A percentile compares a stretch with the other conserved stretches of the same genome.
Conservation (phyloP, 345 rosid species). For the Garcia nutans region DNA sequence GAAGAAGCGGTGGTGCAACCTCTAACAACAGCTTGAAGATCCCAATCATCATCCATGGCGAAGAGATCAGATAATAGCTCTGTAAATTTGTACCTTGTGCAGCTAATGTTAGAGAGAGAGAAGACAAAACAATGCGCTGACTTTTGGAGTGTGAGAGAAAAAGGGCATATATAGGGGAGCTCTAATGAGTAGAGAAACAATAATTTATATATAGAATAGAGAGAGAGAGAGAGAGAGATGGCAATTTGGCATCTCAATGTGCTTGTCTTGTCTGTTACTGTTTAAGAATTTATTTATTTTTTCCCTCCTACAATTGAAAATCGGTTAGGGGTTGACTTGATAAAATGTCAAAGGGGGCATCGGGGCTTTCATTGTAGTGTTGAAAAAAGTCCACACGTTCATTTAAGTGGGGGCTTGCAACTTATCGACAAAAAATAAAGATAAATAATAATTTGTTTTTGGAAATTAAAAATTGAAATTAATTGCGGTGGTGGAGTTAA, state of each 20-base stretch:
- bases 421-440: conserved; percentile 38
- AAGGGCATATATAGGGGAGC: conserved; percentile 16
- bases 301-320: conserved; percentile 27
- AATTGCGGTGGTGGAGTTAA: conserved; percentile 26
- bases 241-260: conserved; percentile 53
- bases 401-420: conserved; percentile 16
- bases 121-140: conserved; percentile 65
- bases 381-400: conserved; percentile 17
- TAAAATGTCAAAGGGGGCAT: conserved; percentile 45
- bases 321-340: conserved; percentile 55
- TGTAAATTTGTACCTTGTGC: conserved; percentile 34
- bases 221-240: conserved; percentile 23
- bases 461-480: background rate
- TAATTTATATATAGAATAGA: conserved; percentile 25
- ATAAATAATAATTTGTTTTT: no score
- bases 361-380: background rate
- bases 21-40: conserved; percentile 92
- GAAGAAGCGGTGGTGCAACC: conserved; percentile 51
- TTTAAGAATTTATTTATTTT: background rate
- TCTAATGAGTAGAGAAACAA: conserved; percentile 31
- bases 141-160: conserved; percentile 43
- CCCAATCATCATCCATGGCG: conserved; percentile 88
- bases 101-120: conserved; percentile 25
- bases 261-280: conserved; percentile 46
- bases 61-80: conserved; percentile 25